Evolutionary conservation across 2,329 filamentous ascomycete genomes (phyloP), one percentile per base, ranked within the genome.

Genomic region (Cytospora chrysosperma): DNA sequence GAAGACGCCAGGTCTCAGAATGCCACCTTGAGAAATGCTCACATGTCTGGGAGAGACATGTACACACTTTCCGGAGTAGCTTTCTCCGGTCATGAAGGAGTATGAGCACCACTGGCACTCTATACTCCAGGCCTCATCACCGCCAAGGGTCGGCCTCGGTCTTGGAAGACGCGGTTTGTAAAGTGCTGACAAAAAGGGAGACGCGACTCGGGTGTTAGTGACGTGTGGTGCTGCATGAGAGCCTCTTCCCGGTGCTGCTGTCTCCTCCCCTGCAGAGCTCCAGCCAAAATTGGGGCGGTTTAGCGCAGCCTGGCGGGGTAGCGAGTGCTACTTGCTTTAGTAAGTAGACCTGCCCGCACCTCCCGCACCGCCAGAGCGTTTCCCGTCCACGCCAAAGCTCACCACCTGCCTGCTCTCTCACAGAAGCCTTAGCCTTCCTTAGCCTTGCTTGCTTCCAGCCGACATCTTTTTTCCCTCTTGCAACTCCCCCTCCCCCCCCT

Each of bases 131-230:
- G 37, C 37, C 15, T 40, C 37, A 19, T 13, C 13, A 19, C 13
- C 13, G 19, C 13, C 40, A n/a, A 43, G n/a, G 8, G 13, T n/a
- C 17, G 40, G 15, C 12, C n/a, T n/a, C n/a, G 51, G 27, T 13
- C 30, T 34, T 47, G 28, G 51, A 34, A 52, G 57, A 61, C 62
- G 62, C 62, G 53, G 57, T 32, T 24, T 51, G 40, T 61, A 64
- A 49, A 56, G 62, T 57, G 58, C 58, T 61, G 52, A 61, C 59
- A 51, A 56, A 55, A 61, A 40, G 54, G 52, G n/a, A 62, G 62
- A 58, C 62, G 62, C 62, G 62, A 64, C 49, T 56, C 51, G 43
- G 59, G 47, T 57, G 34, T 24, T 53, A 58, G 62, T 64, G 62
- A 64, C 62, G 62, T 64, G 60, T 52, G 47, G 27, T 53, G 32